These are phyloP conservation scores for Fusarium tuaranense DNA, from an alignment of 2,329 filamentous ascomycete species.

Conservation along the genomic window DNA sequence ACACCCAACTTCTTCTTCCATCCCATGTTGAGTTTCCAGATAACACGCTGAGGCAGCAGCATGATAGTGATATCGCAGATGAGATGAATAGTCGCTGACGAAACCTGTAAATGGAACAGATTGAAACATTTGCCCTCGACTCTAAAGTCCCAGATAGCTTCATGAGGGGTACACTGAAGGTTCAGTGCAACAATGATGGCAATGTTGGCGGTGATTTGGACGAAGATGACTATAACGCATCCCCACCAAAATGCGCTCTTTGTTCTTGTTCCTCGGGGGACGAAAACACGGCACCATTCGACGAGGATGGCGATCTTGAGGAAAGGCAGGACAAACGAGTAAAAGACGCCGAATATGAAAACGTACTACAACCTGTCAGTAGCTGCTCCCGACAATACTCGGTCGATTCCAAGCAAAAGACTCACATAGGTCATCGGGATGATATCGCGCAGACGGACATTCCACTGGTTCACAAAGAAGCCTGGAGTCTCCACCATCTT, in stretches of 20 bases:
- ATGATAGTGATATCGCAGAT: conserved; percentile 44
- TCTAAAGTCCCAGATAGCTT: conserved; percentile 12
- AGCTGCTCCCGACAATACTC: conserved; percentile 6
- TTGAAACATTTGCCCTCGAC: conserved; percentile 4
- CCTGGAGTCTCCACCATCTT: conserved; percentile 45
- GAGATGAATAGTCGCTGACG: conserved; percentile 9
- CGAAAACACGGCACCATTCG: conserved; percentile 57
- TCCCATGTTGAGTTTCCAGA: conserved; percentile 48
- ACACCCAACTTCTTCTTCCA: conserved; percentile 48
- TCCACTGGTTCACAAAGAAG: conserved; percentile 53
- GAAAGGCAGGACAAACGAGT: conserved; percentile 51
- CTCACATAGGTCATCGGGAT: conserved; percentile 25
- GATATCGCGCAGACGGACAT: conserved; percentile 45
- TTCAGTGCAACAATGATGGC: conserved; percentile 11
- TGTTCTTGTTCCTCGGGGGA: conserved; percentile 32
- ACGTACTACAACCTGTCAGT: conserved; percentile 42
- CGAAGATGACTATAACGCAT: conserved; percentile 43
- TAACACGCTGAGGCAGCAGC: conserved; percentile 46
- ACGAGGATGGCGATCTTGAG: conserved; percentile 56
- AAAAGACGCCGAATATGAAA: conserved; percentile 50
- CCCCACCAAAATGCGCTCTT: conserved; percentile 51
- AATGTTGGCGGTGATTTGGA: conserved; percentile 43
- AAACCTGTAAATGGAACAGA: not conserved
- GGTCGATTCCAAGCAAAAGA: not conserved
- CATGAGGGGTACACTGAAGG: conserved; percentile 12